Conservation (phyloP, 164 flowering plant species). For the Sedum album region DNA sequence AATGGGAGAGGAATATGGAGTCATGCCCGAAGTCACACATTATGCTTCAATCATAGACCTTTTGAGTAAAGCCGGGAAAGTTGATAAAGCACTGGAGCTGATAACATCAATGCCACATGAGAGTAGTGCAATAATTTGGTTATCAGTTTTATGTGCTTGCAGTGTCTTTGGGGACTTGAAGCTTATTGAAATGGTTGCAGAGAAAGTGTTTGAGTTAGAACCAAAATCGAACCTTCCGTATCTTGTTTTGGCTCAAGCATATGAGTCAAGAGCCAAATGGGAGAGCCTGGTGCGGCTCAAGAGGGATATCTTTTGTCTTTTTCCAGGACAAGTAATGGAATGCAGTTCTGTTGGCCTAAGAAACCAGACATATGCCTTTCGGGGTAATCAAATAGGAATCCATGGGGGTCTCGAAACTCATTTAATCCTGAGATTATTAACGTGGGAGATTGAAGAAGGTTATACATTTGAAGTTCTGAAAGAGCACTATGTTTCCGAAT, state of each 20-base stretch:
- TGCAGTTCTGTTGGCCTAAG: constrained; percentile 49
- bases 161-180: constrained; percentile 27
- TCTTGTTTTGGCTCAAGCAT: constrained; percentile 29
- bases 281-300: constrained; percentile 45
- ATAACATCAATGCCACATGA: constrained; percentile 31
- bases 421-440: constrained; percentile 24
- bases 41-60: neutral
- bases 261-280: constrained; percentile 49
- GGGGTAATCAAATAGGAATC: constrained; percentile 25
- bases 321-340: constrained; percentile 22
- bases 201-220: constrained; percentile 33
- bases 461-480: neutral
- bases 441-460: constrained; percentile 21
- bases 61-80: constrained; percentile 16
- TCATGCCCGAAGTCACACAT: neutral
- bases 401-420: constrained; percentile 26
- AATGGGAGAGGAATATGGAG: neutral
- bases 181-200: constrained; percentile 39
- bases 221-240: constrained; percentile 18
- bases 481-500: neutral
- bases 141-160: constrained; percentile 33
- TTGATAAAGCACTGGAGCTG: constrained; percentile 34
- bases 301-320: constrained; percentile 31
- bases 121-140: constrained; percentile 29
- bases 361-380: constrained; percentile 24